These are phyloP conservation scores for Endotrypanum monterogeii DNA, from an alignment of 208 protist genomes.

Conservation along the genomic window DNA sequence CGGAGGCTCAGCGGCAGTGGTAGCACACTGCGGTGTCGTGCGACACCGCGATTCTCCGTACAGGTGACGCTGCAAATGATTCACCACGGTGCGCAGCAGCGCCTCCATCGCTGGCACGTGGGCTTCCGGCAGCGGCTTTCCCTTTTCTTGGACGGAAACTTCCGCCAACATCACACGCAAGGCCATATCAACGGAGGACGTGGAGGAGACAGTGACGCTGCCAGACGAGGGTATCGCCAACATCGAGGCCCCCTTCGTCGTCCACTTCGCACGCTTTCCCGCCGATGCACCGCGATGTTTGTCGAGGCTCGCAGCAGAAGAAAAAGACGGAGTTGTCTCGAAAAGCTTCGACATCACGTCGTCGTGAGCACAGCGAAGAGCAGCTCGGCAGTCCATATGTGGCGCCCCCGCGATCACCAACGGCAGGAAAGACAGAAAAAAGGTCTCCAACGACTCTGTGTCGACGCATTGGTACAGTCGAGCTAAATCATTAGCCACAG, in stretches of 20 bases:
- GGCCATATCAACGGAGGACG: constrained; percentile 10
- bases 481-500: constrained; percentile 39
- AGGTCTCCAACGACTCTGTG: constrained; percentile 18
- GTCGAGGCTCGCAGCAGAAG: not conserved
- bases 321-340: not conserved
- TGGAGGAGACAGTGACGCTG: constrained; percentile 1
- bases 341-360: constrained; percentile 18
- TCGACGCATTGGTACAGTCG: constrained; percentile 47
- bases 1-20: not conserved
- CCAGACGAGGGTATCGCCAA: not conserved
- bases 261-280: constrained; percentile 16
- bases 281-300: not conserved
- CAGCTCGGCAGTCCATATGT: not conserved
- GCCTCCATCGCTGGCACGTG: constrained; percentile 19
- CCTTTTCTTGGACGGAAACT: constrained; percentile 12
- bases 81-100: constrained; percentile 21
- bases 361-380: constrained; percentile 11
- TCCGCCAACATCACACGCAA: constrained; percentile 18
- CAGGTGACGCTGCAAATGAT: constrained; percentile 12
- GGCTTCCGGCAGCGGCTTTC: constrained; percentile 7
- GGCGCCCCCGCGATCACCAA: not conserved
- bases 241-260: not conserved
- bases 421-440: constrained; percentile 16
- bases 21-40: not conserved
- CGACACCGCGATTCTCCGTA: not conserved